Evolutionary conservation across 148 eudicot genomes (phyloP).

Genomic region (Chenopodium berlandieri): DNA sequence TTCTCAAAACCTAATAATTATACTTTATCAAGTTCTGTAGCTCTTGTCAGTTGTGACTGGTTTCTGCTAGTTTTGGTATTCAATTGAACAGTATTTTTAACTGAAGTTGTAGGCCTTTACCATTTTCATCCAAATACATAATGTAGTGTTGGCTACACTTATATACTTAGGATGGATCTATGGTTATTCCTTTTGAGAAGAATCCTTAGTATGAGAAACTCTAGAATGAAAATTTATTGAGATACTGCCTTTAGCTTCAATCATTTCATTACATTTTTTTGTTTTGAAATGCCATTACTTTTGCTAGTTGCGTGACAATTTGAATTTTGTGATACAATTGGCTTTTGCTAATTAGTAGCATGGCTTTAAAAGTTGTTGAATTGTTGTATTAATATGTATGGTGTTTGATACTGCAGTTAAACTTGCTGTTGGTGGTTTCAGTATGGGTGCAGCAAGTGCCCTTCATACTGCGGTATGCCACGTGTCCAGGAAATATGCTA

Average conservation of each 20-base stretch:
- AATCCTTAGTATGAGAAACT: neutral
- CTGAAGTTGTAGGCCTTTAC: too few species aligned
- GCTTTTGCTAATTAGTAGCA: neutral
- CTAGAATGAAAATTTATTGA: neutral
- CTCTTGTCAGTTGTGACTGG: neutral
- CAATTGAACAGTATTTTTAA: too few species aligned
- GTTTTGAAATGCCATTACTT: neutral
- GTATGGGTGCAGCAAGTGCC: slow-evolving; percentile 94
- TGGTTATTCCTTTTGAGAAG: too few species aligned
- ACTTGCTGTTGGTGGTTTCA: slow-evolving; percentile 93
- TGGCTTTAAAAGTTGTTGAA: neutral
- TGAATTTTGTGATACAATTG: neutral
- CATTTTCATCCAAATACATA: too few species aligned
- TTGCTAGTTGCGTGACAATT: neutral
- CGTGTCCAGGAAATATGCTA: slow-evolving; percentile 57
- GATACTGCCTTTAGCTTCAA: neutral
- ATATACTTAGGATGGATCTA: too few species aligned
- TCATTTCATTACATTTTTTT: neutral
- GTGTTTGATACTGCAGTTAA: slow-evolving; percentile 51
- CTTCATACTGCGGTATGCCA: slow-evolving; percentile 77
- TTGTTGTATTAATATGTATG: neutral
- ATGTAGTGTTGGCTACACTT: too few species aligned
- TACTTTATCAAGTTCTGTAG: neutral
- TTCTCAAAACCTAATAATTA: neutral
- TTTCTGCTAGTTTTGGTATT: neutral